Conservation (phyloP, 345 rosid species). For the Microcos paniculata region DNA sequence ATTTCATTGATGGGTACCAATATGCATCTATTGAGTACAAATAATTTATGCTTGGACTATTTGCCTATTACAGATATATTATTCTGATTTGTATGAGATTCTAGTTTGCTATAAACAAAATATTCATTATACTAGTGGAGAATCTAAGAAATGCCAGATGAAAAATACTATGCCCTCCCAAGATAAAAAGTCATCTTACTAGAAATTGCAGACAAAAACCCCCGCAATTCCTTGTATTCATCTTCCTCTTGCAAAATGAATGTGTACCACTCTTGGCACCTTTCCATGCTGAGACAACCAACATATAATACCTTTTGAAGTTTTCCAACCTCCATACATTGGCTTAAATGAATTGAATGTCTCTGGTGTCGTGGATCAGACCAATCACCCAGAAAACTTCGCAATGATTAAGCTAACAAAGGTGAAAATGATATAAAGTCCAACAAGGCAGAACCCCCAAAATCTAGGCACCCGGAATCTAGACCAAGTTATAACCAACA, state of each 20-base stretch:
- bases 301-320: neutral
- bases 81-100: neutral
- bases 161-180: neutral
- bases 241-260: neutral
- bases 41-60: neutral
- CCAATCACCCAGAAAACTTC: constrained; percentile 47
- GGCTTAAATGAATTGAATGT: constrained; percentile 1
- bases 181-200: neutral
- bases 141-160: neutral
- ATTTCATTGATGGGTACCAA: neutral
- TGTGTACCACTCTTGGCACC: neutral
- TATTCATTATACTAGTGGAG: neutral
- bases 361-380: neutral
- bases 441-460: constrained; percentile 96
- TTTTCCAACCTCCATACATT: neutral
- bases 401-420: constrained; percentile 66
- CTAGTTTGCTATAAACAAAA: neutral
- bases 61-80: neutral
- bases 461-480: constrained; percentile 88
- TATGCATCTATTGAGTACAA: constrained; percentile 3
- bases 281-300: neutral
- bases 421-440: constrained; percentile 70
- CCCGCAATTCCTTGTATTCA: constrained; percentile 12
- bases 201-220: constrained; percentile 27
- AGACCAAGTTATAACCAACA: constrained; percentile 86